phyloP scores from a whole-genome alignment of 2,329 filamentous ascomycete species.

The Botryotinia globosa region DNA sequence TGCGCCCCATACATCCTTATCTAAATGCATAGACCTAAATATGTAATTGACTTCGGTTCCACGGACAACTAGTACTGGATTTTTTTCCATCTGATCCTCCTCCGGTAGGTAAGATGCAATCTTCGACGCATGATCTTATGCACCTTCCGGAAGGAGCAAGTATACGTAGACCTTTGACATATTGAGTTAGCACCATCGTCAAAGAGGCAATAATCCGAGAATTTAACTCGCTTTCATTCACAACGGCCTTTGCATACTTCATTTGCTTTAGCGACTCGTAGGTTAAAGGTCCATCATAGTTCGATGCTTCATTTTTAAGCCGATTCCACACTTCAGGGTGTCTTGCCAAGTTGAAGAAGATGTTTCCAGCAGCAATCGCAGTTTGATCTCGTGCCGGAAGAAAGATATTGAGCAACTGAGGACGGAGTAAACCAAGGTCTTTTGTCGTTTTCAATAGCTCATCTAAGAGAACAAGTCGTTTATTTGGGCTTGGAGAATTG shows the following conservation, averaged over 20 bases:
- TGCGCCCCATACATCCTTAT: slow-evolving; percentile 39
- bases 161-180: neutral
- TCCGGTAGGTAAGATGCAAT: slow-evolving; percentile 29
- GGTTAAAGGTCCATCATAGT: neutral
- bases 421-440: neutral
- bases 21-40: slow-evolving; percentile 40
- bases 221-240: slow-evolving; percentile 51
- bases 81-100: slow-evolving; percentile 24
- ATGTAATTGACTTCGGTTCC: slow-evolving; percentile 25
- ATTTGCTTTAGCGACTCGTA: slow-evolving; percentile 46
- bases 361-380: neutral
- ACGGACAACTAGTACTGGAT: slow-evolving; percentile 29
- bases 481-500: neutral
- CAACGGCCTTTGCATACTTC: slow-evolving; percentile 52
- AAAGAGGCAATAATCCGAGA: neutral
- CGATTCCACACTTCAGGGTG: neutral
- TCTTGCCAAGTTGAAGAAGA: neutral
- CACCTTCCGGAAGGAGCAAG: slow-evolving; percentile 9
- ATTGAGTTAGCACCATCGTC: neutral
- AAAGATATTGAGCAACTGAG: neutral
- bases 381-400: neutral
- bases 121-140: neutral
- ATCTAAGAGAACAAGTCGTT: neutral
- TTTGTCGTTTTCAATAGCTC: neutral
- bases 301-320: neutral